Evolutionary conservation across 371 early-diverging fungal species (phyloP), one percentile per base, ranked within the genome.

Genomic region (Chytridiales sp.): DNA sequence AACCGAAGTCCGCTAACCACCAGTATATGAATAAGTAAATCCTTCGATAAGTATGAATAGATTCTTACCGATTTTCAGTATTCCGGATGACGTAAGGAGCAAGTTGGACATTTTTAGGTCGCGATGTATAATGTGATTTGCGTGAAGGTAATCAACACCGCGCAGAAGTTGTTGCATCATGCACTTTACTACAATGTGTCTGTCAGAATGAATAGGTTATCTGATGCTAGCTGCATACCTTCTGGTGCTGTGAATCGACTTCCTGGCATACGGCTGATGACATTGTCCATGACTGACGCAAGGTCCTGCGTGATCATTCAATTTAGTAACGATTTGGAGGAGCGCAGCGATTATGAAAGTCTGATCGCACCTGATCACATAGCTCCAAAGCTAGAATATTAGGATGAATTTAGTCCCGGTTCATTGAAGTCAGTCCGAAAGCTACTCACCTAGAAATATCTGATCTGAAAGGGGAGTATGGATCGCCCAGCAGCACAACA

Each of bases 1-100:
- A 78, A 0, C 95, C 95, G 73, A 94, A 95, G 72, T 95, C 95
- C 38, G 92, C 89, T 87, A n/a, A n/a, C n/a, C n/a, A n/a, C n/a
- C n/a, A n/a, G n/a, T n/a, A n/a, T n/a, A n/a, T n/a, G n/a, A 55
- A 1, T 15, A 29, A 2, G n/a, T 8, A n/a, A n/a, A n/a, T n/a
- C n/a, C n/a, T n/a, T 24, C 4, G 21, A 50, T 24, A 36, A 52
- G 19, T 36, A 49, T 22, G 19, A 27, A 52, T 42, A 38, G 15
- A 36, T 4, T n/a, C 59, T 38, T 75, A 85, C 89, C 91, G 26
- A 95, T 87, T 63, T 92, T 92, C 6, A 93, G 68, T 35, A 87
- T 69, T 4, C 93, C 93, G 1, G 80, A 66, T 3, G 81, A 62
- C 26, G 87, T 90, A 40, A 94, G 54, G 35, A 93, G 73, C 35